Base-by-base conservation (phyloP, 495 filamentous ascomycete species). In the Cairneyella variabilis region DNA sequence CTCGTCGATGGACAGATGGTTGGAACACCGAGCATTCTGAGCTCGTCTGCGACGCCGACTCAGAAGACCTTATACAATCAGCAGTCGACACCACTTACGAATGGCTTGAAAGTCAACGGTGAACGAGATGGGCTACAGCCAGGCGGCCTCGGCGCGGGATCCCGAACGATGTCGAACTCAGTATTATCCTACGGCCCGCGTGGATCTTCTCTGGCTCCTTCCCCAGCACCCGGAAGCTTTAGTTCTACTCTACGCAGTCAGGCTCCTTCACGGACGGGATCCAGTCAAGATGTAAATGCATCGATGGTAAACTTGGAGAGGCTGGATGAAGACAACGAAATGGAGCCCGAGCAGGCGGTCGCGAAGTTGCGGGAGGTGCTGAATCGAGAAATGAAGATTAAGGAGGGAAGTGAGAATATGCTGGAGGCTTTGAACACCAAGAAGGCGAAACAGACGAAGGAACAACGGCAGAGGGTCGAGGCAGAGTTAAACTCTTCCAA, bases 331-430 rank as follows among this genome's bases (percentile, higher is more conserved):
- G 84, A 86, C 27, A 81, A 84, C 37, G 73, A 77, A 7, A 78
- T 78, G 22, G 63, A 75, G 1, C 79, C 79, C 3, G 92, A 97
- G 66, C 82, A 90, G 67, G 82, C 83, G 14, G 79, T 95, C 59
- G 79, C 81, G 22, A 72, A 81, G 37, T 75, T 95, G 54, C 80
- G 84, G 52, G 90, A 96, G 62, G 81, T 83, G 64, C 84, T 98
- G 52, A 91, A 88, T 43, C 90, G 91, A 61, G 93, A 97, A 67
- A 85, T 88, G 70, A 97, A 97, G 75, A 97, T 97, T 64, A 97
- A 95, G 70, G 85, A 89, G 53, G 93, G 93, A 21, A 96, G 91
- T 47, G 93, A 98, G 76, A 98, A 98, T 66, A 82, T 97, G 78
- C 70, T 98, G 46, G 93, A 97, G 71, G 93, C 92, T 16, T 67